A percentile compares a stretch with the other conserved stretches of the same genome.
Evolutionary conservation across 805 yeast genomes (phyloP).

Genomic region (Kluyveromyces lactis): DNA sequence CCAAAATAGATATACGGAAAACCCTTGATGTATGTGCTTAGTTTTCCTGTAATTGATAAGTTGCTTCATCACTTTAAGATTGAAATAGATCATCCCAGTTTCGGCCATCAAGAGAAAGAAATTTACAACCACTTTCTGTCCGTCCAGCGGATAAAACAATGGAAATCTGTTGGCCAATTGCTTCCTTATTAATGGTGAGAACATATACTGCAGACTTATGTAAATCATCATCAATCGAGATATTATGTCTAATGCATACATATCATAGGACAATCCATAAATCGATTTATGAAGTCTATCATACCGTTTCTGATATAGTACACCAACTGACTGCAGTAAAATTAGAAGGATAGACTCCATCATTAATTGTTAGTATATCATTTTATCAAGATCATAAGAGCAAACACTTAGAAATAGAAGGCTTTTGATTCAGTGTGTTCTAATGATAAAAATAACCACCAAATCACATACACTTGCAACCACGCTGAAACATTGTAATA

Average conservation of each 20-base stretch:
- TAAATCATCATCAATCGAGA: constrained; percentile 14
- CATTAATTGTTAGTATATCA: too few species aligned
- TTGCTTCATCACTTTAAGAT: constrained; percentile 22
- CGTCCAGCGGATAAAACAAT: constrained; percentile 16
- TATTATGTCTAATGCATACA: constrained; percentile 14
- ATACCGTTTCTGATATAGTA: constrained; percentile 19
- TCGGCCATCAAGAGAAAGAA: constrained; percentile 15
- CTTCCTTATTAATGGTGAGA: constrained; percentile 14
- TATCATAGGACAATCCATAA: constrained; percentile 34
- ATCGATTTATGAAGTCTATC: constrained; percentile 26
- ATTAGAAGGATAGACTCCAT: neutral
- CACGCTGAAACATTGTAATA: too few species aligned
- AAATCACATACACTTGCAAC: too few species aligned
- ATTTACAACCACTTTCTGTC: constrained; percentile 19
- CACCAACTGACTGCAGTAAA: constrained; percentile 7
- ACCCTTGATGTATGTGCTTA: constrained; percentile 31
- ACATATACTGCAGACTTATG: constrained; percentile 19
- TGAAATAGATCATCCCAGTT: constrained; percentile 7
- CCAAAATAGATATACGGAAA: constrained; percentile 20
- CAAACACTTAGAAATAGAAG: too few species aligned
- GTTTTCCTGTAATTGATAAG: constrained; percentile 23
- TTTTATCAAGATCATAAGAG: too few species aligned
- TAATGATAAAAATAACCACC: too few species aligned
- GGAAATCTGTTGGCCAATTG: constrained; percentile 32
- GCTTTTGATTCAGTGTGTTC: too few species aligned